Evolutionary conservation across 371 early-diverging fungal species (phyloP).

Genomic region (Mucor mucedo): DNA sequence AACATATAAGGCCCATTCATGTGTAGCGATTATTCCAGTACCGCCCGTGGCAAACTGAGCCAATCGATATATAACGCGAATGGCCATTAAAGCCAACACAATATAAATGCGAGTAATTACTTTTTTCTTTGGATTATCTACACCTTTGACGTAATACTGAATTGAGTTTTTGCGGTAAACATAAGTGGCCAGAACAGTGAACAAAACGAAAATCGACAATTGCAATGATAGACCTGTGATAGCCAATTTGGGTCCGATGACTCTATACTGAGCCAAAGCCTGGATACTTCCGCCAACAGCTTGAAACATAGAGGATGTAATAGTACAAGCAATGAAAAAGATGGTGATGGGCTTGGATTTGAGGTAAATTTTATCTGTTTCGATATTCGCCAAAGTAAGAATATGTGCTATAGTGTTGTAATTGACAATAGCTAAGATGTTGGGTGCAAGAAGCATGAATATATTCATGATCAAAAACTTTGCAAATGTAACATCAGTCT

Average conservation of each 20-base stretch:
- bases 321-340: constrained; percentile 46
- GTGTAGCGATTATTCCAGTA: background rate
- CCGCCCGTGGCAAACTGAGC: constrained; percentile 18
- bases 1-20: constrained; percentile 27
- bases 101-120: constrained; percentile 17
- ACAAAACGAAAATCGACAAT: constrained; percentile 15
- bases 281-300: constrained; percentile 22
- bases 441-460: constrained; percentile 42
- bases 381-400: constrained; percentile 16
- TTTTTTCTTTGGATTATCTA: constrained; percentile 13
- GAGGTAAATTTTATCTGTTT: constrained; percentile 24
- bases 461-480: constrained; percentile 35
- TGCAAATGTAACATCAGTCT: constrained; percentile 24
- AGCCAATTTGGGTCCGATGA: background rate
- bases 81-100: constrained; percentile 14
- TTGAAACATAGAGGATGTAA: constrained; percentile 20
- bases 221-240: constrained; percentile 21
- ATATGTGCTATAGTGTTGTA: constrained; percentile 42
- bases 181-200: constrained; percentile 11
- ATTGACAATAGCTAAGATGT: constrained; percentile 41
- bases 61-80: constrained; percentile 23
- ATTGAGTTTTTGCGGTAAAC: constrained; percentile 9
- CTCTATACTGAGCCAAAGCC: background rate
- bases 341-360: constrained; percentile 42
- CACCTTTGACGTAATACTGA: constrained; percentile 10